These are phyloP conservation scores for Sphaerulina musiva DNA, from an alignment of 2,329 filamentous ascomycete genomes.

Conservation along the genomic window DNA sequence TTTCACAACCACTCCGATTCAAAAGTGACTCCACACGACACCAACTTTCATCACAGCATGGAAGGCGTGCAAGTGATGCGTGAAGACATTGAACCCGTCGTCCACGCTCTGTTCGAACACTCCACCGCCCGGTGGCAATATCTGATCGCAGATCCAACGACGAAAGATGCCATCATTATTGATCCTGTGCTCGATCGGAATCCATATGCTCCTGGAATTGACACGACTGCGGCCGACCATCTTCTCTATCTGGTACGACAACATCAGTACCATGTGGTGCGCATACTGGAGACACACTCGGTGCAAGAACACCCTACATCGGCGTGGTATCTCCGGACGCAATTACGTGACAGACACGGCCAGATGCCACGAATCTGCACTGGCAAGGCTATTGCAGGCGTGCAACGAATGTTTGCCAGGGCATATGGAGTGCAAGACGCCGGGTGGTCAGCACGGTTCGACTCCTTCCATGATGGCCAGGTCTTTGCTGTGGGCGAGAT, in stretches of 20 bases:
- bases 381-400: constrained; percentile 47
- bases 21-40: neutral
- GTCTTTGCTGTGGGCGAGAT: constrained; percentile 47
- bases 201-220: constrained; percentile 37
- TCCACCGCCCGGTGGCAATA: constrained; percentile 55
- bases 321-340: constrained; percentile 50
- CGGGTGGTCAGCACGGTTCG: constrained; percentile 47
- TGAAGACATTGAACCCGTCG: constrained; percentile 21
- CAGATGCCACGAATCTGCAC: constrained; percentile 47
- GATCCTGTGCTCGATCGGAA: constrained; percentile 55
- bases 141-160: constrained; percentile 50
- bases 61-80: constrained; percentile 6
- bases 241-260: constrained; percentile 43
- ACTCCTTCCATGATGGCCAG: constrained; percentile 52
- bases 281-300: constrained; percentile 57
- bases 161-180: constrained; percentile 50
- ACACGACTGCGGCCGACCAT: constrained; percentile 48
- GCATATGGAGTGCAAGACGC: constrained; percentile 43
- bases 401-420: constrained; percentile 47
- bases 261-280: constrained; percentile 44
- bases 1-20: neutral
- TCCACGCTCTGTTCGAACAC: constrained; percentile 34
- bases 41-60: neutral
- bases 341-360: constrained; percentile 35
- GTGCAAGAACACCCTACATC: constrained; percentile 58